These are phyloP conservation scores for Hypoxylon crocopeplum DNA, from an alignment of 495 filamentous ascomycete species.

Conservation along the genomic window DNA sequence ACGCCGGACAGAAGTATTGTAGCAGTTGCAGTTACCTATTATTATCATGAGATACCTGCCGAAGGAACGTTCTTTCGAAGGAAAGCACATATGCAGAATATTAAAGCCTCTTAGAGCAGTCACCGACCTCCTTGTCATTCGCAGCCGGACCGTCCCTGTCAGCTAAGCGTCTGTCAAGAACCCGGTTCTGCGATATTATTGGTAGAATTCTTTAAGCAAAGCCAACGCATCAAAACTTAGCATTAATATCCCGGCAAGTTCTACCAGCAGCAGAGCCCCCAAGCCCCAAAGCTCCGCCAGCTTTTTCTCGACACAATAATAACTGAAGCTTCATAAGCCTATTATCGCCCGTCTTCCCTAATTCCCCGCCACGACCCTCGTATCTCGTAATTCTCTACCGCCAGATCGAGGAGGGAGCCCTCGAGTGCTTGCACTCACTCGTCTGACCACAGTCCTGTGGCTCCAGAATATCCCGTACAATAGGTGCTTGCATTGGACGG, in stretches of 20 bases:
- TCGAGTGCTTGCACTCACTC: conserved; percentile 33
- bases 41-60: too few relatives aligned
- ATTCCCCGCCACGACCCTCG: conserved; percentile 17
- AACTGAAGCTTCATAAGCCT: conserved; percentile 45
- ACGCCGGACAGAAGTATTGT: too few relatives aligned
- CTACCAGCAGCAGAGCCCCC: conserved; percentile 10
- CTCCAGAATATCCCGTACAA: conserved; percentile 13
- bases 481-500: not conserved
- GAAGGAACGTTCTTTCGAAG: too few relatives aligned
- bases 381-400: conserved; percentile 18
- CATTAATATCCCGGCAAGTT: conserved; percentile 37
- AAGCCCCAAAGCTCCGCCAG: conserved; percentile 41
- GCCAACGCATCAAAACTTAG: conserved; percentile 42
- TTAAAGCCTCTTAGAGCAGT: conserved; percentile 18
- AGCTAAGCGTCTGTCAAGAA: conserved; percentile 25
- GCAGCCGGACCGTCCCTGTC: conserved; percentile 36
- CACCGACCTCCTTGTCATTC: conserved; percentile 35
- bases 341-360: conserved; percentile 18
- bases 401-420: conserved; percentile 27
- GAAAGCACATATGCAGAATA: too few relatives aligned
- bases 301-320: conserved; percentile 46
- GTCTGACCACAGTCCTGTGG: conserved; percentile 20
- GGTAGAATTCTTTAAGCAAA: conserved; percentile 33
- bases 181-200: conserved; percentile 24
- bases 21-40: too few relatives aligned